Conservation (phyloP, 2,329 filamentous ascomycete genomes). For the Colletotrichum sp. region DNA sequence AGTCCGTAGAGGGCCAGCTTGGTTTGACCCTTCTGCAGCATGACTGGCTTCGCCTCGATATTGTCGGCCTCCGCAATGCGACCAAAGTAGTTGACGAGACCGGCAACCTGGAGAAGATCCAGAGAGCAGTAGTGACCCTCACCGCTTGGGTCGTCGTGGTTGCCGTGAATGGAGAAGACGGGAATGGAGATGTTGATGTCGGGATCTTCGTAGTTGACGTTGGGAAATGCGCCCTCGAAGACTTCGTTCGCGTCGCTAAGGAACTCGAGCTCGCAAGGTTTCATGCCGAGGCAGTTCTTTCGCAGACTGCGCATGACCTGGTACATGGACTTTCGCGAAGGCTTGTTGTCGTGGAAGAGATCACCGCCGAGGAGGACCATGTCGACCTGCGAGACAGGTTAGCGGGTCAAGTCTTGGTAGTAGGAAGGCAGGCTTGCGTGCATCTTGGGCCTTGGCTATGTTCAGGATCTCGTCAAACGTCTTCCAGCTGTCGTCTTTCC, state of each 20-base stretch:
- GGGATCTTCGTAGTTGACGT: conserved; percentile 97
- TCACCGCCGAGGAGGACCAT: conserved; percentile 97
- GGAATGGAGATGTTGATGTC: conserved; percentile 98
- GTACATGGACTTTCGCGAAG: conserved; percentile 93
- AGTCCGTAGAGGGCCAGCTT: conserved; percentile 93
- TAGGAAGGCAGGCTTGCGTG: conserved; percentile 29
- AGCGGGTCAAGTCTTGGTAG: not conserved
- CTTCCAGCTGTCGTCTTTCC: conserved; percentile 97
- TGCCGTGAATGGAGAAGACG: conserved; percentile 97
- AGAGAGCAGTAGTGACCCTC: conserved; percentile 91
- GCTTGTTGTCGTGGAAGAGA: conserved; percentile 98
- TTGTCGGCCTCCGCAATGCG: conserved; percentile 91
- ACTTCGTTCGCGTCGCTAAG: conserved; percentile 91
- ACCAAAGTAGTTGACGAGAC: conserved; percentile 94
- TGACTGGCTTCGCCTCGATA: conserved; percentile 87
- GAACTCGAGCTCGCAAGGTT: conserved; percentile 93
- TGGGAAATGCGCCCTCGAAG: conserved; percentile 86
- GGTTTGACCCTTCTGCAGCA: conserved; percentile 91
- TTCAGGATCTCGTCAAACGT: conserved; percentile 96
- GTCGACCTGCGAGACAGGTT: conserved; percentile 64
- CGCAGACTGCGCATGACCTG: conserved; percentile 95
- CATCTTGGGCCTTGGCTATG: conserved; percentile 83
- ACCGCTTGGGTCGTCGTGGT: conserved; percentile 97
- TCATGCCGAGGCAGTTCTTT: conserved; percentile 93
- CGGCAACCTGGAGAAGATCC: conserved; percentile 88